Evolutionary conservation across 108 stramenopile species (phyloP).

Genomic region (Aurantiochytrium sp.): DNA sequence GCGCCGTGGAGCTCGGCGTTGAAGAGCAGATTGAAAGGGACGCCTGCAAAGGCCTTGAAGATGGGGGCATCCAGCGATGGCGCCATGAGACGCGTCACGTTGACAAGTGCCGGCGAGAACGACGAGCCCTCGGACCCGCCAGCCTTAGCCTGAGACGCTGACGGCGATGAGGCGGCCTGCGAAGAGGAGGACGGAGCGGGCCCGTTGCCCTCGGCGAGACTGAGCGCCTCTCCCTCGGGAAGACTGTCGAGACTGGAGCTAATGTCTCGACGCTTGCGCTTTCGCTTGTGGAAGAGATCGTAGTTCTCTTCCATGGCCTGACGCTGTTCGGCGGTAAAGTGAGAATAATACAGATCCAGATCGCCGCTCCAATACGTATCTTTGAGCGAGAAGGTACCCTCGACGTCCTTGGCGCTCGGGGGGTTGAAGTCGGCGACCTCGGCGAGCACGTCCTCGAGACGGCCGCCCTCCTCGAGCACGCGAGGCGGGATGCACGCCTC

Average conservation of each 20-base stretch:
- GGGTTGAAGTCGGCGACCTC: not conserved
- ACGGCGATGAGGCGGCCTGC: too few relatives aligned
- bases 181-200: too few relatives aligned
- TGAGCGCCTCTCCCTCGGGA: not conserved
- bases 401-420: not conserved
- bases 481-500: not conserved
- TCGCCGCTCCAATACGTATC: not conserved
- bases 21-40: not conserved
- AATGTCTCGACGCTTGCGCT: constrained; percentile 18
- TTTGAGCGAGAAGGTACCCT: not conserved
- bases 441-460: constrained; percentile 15
- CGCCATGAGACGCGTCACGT: not conserved
- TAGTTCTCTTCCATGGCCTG: constrained; percentile 2
- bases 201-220: not conserved
- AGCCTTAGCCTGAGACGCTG: not conserved
- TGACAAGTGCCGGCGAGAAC: not conserved
- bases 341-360: not conserved
- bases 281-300: not conserved
- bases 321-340: not conserved
- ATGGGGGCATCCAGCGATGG: not conserved
- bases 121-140: not conserved
- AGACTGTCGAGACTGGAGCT: not conserved
- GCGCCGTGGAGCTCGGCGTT: not conserved
- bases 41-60: not conserved
- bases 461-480: not conserved